Evolutionary conservation across 148 eudicot genomes (phyloP), one percentile per base, ranked within the genome.

Genomic region (Selenicereus undatus): DNA sequence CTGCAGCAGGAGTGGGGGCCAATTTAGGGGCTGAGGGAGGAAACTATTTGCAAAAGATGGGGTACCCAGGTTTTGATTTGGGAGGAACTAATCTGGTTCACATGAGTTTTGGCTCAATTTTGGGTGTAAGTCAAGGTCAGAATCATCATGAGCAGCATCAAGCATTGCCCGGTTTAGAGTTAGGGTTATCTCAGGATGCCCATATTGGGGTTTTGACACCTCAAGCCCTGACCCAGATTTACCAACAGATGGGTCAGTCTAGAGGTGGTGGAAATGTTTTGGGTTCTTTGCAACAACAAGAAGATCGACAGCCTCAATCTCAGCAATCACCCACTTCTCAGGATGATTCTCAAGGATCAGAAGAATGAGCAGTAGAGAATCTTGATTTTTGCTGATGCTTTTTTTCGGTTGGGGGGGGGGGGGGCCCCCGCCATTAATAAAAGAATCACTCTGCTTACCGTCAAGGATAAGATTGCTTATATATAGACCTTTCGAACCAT

Each of bases 341-440:
- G 81, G 92, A 92, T 84, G 88, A 92, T 75, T 89, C 93, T 83
- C 92, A 87, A 83, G 91, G 89, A 39, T 92, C 93, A 64, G 91
- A 83, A 76, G 81, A 87, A 78, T 51, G 69, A 77, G 27, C 88
- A 81, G 22, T 52, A 76, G 73, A 29, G 32, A 39, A 52, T 81
- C 79, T 77, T 65, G 72, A 26, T 78, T 30, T 82, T n/a, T 9
- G 48, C 45, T 84, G 9, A 22, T 81, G 32, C 51, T 72, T 84
- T 75, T 71, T 58, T 58, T 14, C 36, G 32, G 32, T 1, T 1
- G 32, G 32, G 32, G 32, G 32, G 32, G 32, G 32, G 32, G 32
- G 32, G 32, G n/a, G n/a, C n/a, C n/a, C 11, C 42, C 21, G 64
- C 0, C 27, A 72, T 24, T 72, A 2, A 2, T 54, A 20, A 27